These are phyloP conservation scores for Psilocybe mexicana DNA, from an alignment of 1,284 basidiomycete species.

Conservation along the genomic window DNA sequence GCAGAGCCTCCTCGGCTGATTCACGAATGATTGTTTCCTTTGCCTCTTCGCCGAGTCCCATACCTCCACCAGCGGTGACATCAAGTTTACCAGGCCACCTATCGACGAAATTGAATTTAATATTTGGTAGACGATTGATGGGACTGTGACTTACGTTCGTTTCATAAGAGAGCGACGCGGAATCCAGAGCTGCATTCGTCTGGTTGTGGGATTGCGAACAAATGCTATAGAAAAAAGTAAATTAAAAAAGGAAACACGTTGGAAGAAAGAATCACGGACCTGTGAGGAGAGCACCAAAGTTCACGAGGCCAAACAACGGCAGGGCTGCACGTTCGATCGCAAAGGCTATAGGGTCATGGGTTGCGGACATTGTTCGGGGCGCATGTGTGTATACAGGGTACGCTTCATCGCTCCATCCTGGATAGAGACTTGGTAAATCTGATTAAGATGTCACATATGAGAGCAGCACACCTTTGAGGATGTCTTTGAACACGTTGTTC, in stretches of 20 bases:
- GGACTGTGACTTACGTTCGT: slow-evolving; percentile 34
- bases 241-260: neutral
- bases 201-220: slow-evolving; percentile 25
- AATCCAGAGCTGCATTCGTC: slow-evolving; percentile 36
- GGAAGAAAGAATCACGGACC: slow-evolving; percentile 23
- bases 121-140: neutral
- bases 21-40: slow-evolving; percentile 39
- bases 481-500: slow-evolving; percentile 26
- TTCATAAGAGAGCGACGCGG: slow-evolving; percentile 41
- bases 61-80: slow-evolving; percentile 45
- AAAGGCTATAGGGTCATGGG: slow-evolving; percentile 34
- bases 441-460: neutral
- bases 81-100: slow-evolving; percentile 45
- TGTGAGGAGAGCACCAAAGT: slow-evolving; percentile 44
- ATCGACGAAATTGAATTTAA: neutral
- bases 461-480: slow-evolving; percentile 28
- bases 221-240: slow-evolving; percentile 20
- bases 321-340: slow-evolving; percentile 44
- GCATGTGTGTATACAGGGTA: slow-evolving; percentile 34
- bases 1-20: slow-evolving; percentile 41
- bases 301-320: slow-evolving; percentile 44
- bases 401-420: slow-evolving; percentile 36
- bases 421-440: neutral
- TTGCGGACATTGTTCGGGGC: slow-evolving; percentile 14
- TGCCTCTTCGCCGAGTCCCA: slow-evolving; percentile 37